Percentiles rank a stretch among this genome's conserved stretches.
These are phyloP conservation scores for Leptographium lundbergii DNA, from an alignment of 2,329 filamentous ascomycete species.

Conservation along the genomic window DNA sequence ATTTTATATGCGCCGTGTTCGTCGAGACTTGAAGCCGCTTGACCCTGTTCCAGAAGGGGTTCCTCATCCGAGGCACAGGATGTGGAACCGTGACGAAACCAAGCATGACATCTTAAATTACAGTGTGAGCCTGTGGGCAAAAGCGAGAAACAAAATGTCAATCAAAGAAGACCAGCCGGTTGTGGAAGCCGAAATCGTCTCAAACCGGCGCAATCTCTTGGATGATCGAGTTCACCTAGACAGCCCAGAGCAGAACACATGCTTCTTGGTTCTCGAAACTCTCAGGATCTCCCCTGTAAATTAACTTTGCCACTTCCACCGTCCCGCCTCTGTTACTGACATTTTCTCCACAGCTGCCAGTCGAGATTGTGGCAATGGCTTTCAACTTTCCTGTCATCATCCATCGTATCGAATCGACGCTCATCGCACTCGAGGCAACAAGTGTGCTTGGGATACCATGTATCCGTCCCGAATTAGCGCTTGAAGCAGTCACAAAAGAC, in stretches of 20 bases:
- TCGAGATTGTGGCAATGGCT: constrained; percentile 56
- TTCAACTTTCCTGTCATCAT: constrained; percentile 75
- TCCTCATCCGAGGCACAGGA: constrained; percentile 31
- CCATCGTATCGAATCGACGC: constrained; percentile 65
- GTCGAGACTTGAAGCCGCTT: constrained; percentile 45
- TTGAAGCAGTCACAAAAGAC: constrained; percentile 89
- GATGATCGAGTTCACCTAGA: constrained; percentile 47
- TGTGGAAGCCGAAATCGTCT: constrained; percentile 58
- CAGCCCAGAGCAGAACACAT: constrained; percentile 28
- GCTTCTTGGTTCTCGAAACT: constrained; percentile 65
- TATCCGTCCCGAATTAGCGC: constrained; percentile 54
- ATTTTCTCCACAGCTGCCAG: constrained; percentile 44
- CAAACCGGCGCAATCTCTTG: constrained; percentile 71
- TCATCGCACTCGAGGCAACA: constrained; percentile 70
- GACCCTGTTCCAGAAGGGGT: constrained; percentile 51
- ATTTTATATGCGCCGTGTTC: constrained; percentile 39
- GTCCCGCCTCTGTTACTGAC: constrained; percentile 9
- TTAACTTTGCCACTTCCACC: constrained; percentile 34
- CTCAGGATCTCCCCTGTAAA: constrained; percentile 52
- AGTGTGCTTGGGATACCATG: constrained; percentile 44
- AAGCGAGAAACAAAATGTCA: constrained; percentile 34
- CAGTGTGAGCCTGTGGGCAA: constrained; percentile 62
- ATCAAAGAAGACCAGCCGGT: constrained; percentile 69
- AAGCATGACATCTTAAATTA: constrained; percentile 64
- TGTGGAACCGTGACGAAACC: constrained; percentile 23